Conservation (phyloP, 2,329 filamentous ascomycete species). For the Penicillium carneum region DNA sequence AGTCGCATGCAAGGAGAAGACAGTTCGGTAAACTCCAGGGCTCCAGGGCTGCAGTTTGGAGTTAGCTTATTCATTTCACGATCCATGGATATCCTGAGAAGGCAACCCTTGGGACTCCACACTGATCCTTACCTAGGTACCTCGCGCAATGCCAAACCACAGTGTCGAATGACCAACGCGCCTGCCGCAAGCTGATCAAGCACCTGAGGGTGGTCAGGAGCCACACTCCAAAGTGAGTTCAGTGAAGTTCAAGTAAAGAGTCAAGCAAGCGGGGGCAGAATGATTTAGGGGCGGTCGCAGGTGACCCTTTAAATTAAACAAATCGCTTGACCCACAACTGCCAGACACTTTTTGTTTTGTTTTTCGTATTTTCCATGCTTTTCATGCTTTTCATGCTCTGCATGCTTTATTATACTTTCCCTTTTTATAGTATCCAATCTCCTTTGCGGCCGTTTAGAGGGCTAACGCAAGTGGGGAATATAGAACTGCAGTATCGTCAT, state of each 20-base stretch:
- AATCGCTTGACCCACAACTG: conserved; percentile 14
- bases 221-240: background rate
- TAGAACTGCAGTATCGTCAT: background rate
- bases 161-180: background rate
- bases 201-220: background rate
- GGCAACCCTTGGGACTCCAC: background rate
- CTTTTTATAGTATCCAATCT: conserved; percentile 1
- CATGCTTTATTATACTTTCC: background rate
- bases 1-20: conserved; percentile 15
- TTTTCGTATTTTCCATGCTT: background rate
- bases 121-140: conserved; percentile 3
- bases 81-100: conserved; percentile 1
- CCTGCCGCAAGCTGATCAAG: conserved; percentile 3
- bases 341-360: background rate
- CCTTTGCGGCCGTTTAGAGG: background rate
- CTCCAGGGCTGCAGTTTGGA: background rate
- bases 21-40: background rate
- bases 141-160: background rate
- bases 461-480: background rate
- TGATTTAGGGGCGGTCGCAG: conserved; percentile 19
- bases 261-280: conserved; percentile 17
- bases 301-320: conserved; percentile 20
- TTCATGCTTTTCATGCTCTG: background rate
- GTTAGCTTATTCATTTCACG: conserved; percentile 8
- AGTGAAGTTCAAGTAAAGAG: background rate